phyloP scores from a whole-genome alignment of 306 rosid species.

The Medicago arabica region DNA sequence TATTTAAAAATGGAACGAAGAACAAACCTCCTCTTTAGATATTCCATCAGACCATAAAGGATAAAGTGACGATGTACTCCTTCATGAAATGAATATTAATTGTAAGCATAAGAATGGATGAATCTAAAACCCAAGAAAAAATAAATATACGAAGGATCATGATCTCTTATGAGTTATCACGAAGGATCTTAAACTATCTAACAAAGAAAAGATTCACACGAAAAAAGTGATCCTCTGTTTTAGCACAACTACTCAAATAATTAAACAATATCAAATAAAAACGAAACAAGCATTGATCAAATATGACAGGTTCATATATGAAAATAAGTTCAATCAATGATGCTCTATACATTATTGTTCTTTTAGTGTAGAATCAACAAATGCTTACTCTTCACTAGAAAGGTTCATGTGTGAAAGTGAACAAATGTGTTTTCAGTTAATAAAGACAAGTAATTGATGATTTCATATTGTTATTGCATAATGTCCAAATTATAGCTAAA shows the following conservation, averaged over 20 bases:
- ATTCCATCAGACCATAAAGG: conserved; percentile 92
- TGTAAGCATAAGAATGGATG: conserved; percentile 37
- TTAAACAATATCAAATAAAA: too few relatives aligned
- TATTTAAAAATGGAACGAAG: conserved; percentile 36
- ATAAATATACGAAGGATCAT: background rate
- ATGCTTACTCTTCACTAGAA: background rate
- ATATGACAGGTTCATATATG: too few relatives aligned
- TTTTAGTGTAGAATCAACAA: background rate
- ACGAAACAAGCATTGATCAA: too few relatives aligned
- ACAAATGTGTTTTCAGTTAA: too few relatives aligned
- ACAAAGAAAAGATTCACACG: conserved; percentile 30
- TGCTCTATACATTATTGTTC: background rate
- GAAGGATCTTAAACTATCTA: conserved; percentile 30
- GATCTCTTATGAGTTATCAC: conserved; percentile 12
- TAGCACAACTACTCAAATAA: too few relatives aligned
- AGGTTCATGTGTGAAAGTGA: background rate
- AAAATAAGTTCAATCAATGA: conserved; percentile 20
- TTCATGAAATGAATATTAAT: conserved; percentile 44
- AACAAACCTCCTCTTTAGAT: conserved; percentile 78
- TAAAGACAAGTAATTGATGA: too few relatives aligned
- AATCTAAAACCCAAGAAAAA: too few relatives aligned
- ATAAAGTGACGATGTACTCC: conserved; percentile 96
- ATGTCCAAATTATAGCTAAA: background rate
- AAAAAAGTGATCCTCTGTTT: background rate
- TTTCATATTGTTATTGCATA: conserved; percentile 10